Evolutionary conservation across 1,284 basidiomycete genomes (phyloP).

Genomic region (Cystobasidium slooffiae): DNA sequence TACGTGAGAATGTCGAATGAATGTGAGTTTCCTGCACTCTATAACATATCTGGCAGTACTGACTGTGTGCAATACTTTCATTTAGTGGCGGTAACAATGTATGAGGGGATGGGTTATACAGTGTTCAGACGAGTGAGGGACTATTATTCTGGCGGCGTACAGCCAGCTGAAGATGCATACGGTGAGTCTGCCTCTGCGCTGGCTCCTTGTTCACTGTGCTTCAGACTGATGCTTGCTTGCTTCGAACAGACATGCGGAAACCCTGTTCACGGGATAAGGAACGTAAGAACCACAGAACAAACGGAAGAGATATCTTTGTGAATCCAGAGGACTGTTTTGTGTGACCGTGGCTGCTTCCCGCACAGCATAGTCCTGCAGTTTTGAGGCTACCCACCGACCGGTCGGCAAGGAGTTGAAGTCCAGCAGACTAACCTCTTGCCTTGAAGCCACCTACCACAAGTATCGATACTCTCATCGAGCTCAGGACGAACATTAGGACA

Average conservation of each 20-base stretch:
- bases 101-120: conserved; percentile 82
- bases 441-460: too few relatives aligned
- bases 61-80: neutral
- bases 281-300: conserved; percentile 56
- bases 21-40: neutral
- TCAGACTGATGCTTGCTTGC: too few relatives aligned
- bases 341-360: neutral
- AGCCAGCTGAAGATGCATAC: conserved; percentile 83
- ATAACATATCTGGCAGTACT: neutral
- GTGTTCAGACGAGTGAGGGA: conserved; percentile 81
- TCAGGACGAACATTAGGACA: too few relatives aligned
- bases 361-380: neutral
- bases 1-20: conserved; percentile 82
- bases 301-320: conserved; percentile 41
- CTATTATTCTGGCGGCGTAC: conserved; percentile 78
- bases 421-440: too few relatives aligned
- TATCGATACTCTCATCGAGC: too few relatives aligned
- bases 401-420: neutral
- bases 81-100: conserved; percentile 75
- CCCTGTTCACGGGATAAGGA: conserved; percentile 69
- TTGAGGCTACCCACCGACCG: neutral
- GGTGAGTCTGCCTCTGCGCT: conserved; percentile 64
- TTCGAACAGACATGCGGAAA: conserved; percentile 78
- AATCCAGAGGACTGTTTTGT: conserved; percentile 45
- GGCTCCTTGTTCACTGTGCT: neutral